phyloP scores from a whole-genome alignment of 306 rosid species.

The Castanea crenata region DNA sequence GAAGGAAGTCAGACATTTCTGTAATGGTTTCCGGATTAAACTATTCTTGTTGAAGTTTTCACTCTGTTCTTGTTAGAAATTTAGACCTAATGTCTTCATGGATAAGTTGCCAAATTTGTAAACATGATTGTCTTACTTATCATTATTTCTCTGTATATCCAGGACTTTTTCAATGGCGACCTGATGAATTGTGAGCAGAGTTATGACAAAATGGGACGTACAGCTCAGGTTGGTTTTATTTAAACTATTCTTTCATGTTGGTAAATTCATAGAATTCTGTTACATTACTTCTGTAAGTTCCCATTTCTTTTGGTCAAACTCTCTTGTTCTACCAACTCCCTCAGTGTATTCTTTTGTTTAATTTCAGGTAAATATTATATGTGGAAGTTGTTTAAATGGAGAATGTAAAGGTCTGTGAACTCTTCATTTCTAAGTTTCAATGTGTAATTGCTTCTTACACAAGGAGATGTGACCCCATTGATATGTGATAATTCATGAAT shows the following conservation, averaged over 20 bases:
- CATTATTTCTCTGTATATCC: conserved; percentile 23
- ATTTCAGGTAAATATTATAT: conserved; percentile 76
- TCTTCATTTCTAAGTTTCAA: conserved; percentile 1
- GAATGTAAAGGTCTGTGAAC: conserved; percentile 70
- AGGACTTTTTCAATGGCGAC: conserved; percentile 88
- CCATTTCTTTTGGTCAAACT: conserved; percentile 5
- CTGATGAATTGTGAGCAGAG: conserved; percentile 68
- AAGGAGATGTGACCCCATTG: background rate
- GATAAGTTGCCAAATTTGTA: background rate
- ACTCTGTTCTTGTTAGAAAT: background rate
- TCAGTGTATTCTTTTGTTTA: conserved; percentile 26
- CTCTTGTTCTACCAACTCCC: conserved; percentile 17
- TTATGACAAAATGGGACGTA: conserved; percentile 85
- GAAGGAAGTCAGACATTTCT: background rate
- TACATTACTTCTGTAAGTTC: background rate
- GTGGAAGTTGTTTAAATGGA: conserved; percentile 80
- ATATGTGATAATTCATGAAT: background rate
- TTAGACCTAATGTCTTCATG: background rate
- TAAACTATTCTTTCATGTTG: background rate
- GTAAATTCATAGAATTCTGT: background rate
- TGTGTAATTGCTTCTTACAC: background rate
- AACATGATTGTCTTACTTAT: background rate
- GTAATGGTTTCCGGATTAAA: background rate
- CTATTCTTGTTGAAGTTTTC: background rate
- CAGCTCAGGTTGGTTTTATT: conserved; percentile 72